Conservation (phyloP, 2,329 filamentous ascomycete genomes). For the Ceratocystis albifundus region DNA sequence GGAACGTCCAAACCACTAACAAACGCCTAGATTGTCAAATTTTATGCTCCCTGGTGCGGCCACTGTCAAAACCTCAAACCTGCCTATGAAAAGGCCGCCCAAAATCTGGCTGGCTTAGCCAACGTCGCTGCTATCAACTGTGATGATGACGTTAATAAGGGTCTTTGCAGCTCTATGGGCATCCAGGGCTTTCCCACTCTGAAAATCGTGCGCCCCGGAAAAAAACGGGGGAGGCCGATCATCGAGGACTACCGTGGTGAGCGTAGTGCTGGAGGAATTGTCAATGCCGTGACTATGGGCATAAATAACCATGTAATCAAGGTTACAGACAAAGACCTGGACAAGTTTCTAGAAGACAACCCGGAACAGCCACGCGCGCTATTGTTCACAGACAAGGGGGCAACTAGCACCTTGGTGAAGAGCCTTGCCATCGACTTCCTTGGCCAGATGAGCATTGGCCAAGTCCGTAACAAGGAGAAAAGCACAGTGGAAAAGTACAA, state of each 20-base stretch:
- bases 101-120: conserved; percentile 77
- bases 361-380: conserved; percentile 67
- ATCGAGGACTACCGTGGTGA: conserved; percentile 86
- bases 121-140: conserved; percentile 93
- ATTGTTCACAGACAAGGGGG: conserved; percentile 86
- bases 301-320: conserved; percentile 86
- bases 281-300: conserved; percentile 70
- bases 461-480: conserved; percentile 71
- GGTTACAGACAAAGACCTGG: conserved; percentile 66
- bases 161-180: conserved; percentile 71
- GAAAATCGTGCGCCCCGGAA: conserved; percentile 80
- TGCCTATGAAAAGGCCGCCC: conserved; percentile 87
- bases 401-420: conserved; percentile 69
- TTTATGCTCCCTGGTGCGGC: conserved; percentile 96
- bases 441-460: conserved; percentile 64
- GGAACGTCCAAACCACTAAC: conserved; percentile 9
- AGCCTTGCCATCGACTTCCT: conserved; percentile 85
- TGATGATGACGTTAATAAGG: conserved; percentile 86
- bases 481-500: conserved; percentile 61
- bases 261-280: conserved; percentile 73
- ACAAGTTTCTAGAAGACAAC: conserved; percentile 60
- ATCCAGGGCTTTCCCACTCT: conserved; percentile 91
- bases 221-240: conserved; percentile 61
- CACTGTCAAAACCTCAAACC: conserved; percentile 95
- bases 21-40: conserved; percentile 51